Evolutionary conservation across 2,329 filamentous ascomycete genomes (phyloP), one percentile per base, ranked within the genome.

Genomic region (Apiospora rasikravindrae): DNA sequence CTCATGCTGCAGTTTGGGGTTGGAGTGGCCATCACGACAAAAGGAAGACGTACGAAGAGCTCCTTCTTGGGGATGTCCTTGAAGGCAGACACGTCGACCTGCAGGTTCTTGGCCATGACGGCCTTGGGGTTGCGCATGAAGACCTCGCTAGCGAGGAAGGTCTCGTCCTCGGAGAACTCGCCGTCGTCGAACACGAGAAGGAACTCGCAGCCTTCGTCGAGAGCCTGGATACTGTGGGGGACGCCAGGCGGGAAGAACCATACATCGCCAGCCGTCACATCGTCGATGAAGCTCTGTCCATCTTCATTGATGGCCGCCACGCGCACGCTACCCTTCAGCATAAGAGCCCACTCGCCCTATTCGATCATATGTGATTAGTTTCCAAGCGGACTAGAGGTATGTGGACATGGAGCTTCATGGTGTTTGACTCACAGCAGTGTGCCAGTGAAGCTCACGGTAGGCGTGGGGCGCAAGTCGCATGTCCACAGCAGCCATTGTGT

Each of bases 381-480:
- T 10, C 14, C 22, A 19, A 16, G 7, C 1, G 13, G 3, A 5
- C 29, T 37, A 2, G 40, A 19, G 1, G 40, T n/a, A 3, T 1
- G 7, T 2, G 22, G 10, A 16, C 14, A 45, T 42, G 40, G 44
- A 45, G 1, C 16, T 45, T 22, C 44, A 16, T 45, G 19, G 44
- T 45, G 44, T 42, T 42, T 33, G n/a, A 33, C 11, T 4, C 70
- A 68, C 76, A 19, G 86, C 84, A 49, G 85, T 88, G 74, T 90
- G 88, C 88, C 88, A 92, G 75, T 92, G 90, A 29, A 92, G 81
- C 77, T 92, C 90, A 26, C 90, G 86, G 73, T 91, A 91, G 0
- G 86, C 88, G 37, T 87, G 81, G 0, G 87, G 84, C n/a, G 84
- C 85, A 1, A 90, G 83, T 53, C 87, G 84, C 88, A 90, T 90